Evolutionary conservation across 1,284 basidiomycete genomes (phyloP), one percentile per base, ranked within the genome.

Genomic region (Tylopilus microsporus): DNA sequence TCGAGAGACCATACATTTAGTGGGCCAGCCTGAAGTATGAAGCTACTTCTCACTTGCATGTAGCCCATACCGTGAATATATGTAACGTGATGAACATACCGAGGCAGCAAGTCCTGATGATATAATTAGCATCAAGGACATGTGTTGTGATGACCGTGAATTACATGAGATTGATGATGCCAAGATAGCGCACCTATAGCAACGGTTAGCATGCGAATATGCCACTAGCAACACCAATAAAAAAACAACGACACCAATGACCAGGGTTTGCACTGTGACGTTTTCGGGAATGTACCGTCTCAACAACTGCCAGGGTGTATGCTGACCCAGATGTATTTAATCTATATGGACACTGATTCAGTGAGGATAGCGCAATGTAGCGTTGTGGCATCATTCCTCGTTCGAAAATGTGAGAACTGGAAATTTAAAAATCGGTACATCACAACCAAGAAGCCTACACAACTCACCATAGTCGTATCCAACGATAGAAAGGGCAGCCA

Each of bases 171-270:
- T 19, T 12, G 8, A 3, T 39, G n/a, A 60, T 9, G 15, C 60
- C 60, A 16, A 25, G 11, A 46, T 60, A 60, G 41, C 58, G 58
- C 18, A 56, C 42, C 57, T 60, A n/a, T 32, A n/a, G 37, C 7
- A 32, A 19, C 43, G 39, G 5, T 55, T 21, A 48, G 45, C 18
- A 13, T 25, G 25, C 25, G 25, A 25, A 25, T 25, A 25, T 25
- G 25, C 25, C 25, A 25, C 25, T 25, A 25, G 25, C 25, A 25
- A 25, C 25, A 25, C n/a, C 5, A 10, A 42, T 57, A 42, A 53
- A 8, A 8, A 57, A 11, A 57, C 11, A 9, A 57, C 5, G 56
- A 49, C 11, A 57, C 53, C 39, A 13, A 41, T 2, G 30, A n/a
- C 53, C 53, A 57, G 5, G 32, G 39, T 43, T 48, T 49, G 19